Evolutionary conservation across 257 asterid species (phyloP), one percentile per base, ranked within the genome.

Genomic region (Lithospermum erythrorhizon): DNA sequence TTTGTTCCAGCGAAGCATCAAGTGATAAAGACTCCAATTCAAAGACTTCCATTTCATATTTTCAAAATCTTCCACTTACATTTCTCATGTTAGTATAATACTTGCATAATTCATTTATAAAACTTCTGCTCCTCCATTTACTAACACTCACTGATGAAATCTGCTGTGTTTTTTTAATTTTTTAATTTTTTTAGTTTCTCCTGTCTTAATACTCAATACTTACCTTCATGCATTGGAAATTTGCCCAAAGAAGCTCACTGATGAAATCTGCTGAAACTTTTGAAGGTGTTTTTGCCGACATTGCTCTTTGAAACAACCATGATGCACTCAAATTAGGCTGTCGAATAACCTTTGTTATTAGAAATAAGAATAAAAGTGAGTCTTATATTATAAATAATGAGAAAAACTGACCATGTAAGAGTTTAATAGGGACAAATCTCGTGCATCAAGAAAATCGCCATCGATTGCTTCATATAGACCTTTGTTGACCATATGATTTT

Each of bases 241-340:
- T 90, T 81, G 81, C 85, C 51, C 66, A 81, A 58, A 90, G 81
- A 64, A 90, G 96, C 71, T 90, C 95, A 57, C 83, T 90, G 68
- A 85, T 76, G 78, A 87, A 90, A 29, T 84, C 79, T 6, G 94
- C 81, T 25, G 89, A 63, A 72, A 90, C 90, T 52, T 70, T 55
- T 20, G 96, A 77, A 70, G 78, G 80, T 72, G 75, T 85, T 66
- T 82, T 80, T 45, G 95, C 94, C 7, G 98, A 90, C 98, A 90
- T 90, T 70, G 98, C 98, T 76, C 87, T 72, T 87, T 90, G 98
- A 72, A 90, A 90, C 76, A 90, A 53, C 98, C 98, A 90, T 18
- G 96, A 85, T 35, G 98, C 82, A 48, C 98, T 85, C 68, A 90
- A 75, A 75, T 90, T 90, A 1, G 98, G 98, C 98, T 90, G 88